phyloP scores from a whole-genome alignment of 495 filamentous ascomycete species.

The Astrothelium macrocarpum region DNA sequence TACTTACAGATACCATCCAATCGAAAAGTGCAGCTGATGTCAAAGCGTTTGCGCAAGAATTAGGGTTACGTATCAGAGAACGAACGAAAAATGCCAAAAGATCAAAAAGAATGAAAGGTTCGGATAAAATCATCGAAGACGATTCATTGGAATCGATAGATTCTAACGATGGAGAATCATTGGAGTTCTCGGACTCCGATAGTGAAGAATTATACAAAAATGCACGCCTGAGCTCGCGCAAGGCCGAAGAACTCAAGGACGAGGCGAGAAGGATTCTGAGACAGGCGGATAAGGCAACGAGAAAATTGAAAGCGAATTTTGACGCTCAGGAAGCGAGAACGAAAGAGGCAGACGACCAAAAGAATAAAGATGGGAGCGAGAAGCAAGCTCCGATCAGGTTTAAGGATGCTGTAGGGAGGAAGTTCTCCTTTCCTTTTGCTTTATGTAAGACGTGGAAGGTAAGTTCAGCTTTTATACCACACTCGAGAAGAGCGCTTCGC shows the following conservation, averaged over 20 bases:
- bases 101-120: background rate
- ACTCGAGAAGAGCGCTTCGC: background rate
- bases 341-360: slow-evolving; percentile 38
- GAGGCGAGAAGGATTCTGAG: slow-evolving; percentile 19
- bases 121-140: background rate
- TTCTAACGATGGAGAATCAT: background rate
- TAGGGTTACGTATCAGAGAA: background rate
- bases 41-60: background rate
- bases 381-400: slow-evolving; percentile 58
- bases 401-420: slow-evolving; percentile 76
- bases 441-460: slow-evolving; percentile 73
- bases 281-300: slow-evolving; percentile 19
- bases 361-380: slow-evolving; percentile 31
- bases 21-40: background rate
- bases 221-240: background rate
- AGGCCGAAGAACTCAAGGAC: slow-evolving; percentile 19
- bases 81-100: background rate
- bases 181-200: too few relatives aligned
- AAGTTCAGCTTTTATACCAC: slow-evolving; percentile 10
- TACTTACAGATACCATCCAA: background rate
- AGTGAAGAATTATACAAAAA: background rate
- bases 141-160: background rate
- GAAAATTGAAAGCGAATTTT: slow-evolving; percentile 21
- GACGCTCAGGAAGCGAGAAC: background rate
- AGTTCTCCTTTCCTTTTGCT: slow-evolving; percentile 77